Conservation (phyloP, 208 protist species). For the Endotrypanum monterogeii region DNA sequence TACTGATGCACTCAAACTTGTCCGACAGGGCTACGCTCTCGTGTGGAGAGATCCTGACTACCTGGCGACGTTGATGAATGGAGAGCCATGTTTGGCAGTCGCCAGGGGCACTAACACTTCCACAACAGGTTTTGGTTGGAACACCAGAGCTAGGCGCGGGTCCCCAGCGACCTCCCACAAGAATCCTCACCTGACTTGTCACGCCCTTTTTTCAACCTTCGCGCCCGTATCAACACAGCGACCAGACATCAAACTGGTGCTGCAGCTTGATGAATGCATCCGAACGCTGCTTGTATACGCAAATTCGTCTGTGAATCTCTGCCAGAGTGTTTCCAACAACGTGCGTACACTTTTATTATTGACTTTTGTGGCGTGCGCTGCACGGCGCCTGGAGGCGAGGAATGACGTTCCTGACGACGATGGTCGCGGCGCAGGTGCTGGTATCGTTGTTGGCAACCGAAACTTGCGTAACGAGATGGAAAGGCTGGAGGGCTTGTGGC, state of each 20-base stretch:
- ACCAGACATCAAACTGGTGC: conserved; percentile 40
- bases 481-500: conserved; percentile 46
- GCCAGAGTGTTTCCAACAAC: conserved; percentile 55
- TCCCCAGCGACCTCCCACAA: background rate
- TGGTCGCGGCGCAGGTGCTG: conserved; percentile 10
- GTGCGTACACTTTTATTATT: conserved; percentile 53
- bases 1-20: conserved; percentile 65
- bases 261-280: conserved; percentile 66
- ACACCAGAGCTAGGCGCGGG: background rate
- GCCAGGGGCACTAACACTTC: background rate
- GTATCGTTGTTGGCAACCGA: conserved; percentile 29
- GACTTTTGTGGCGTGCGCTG: conserved; percentile 66
- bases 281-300: conserved; percentile 81
- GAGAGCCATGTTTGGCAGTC: conserved; percentile 11
- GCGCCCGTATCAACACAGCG: conserved; percentile 38
- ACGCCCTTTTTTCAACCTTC: conserved; percentile 27
- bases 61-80: conserved; percentile 19
- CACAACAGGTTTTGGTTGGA: background rate
- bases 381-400: conserved; percentile 50
- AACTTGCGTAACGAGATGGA: conserved; percentile 61
- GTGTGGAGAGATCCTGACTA: conserved; percentile 58
- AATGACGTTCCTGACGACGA: conserved; percentile 14
- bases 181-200: background rate
- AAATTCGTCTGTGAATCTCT: conserved; percentile 68
- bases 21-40: conserved; percentile 72